These are phyloP conservation scores for Geotrichum citri-aurantii DNA, from an alignment of 1,139 yeast species.

Conservation along the genomic window DNA sequence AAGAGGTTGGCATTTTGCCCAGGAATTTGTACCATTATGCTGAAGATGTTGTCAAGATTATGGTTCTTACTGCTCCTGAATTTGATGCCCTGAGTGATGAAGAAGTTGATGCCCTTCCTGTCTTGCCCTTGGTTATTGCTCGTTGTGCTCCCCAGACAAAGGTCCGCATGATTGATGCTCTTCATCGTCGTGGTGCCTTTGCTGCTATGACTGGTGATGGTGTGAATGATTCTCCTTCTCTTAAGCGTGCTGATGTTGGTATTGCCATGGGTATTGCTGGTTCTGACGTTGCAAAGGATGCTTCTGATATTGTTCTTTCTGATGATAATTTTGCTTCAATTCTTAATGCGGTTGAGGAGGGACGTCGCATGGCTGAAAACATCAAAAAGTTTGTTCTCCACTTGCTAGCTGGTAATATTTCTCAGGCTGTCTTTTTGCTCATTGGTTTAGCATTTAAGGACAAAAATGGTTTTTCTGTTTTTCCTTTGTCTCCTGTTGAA, in stretches of 20 bases:
- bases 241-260: conserved; percentile 77
- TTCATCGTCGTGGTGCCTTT: conserved; percentile 63
- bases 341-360: conserved; percentile 74
- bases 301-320: conserved; percentile 66
- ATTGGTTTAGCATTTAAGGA: conserved; percentile 65
- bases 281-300: conserved; percentile 77
- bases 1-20: conserved; percentile 80
- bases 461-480: conserved; percentile 53
- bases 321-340: conserved; percentile 78
- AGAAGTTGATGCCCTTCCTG: conserved; percentile 62
- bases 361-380: conserved; percentile 74
- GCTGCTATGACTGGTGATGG: conserved; percentile 91
- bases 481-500: conserved; percentile 75
- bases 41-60: conserved; percentile 53
- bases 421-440: conserved; percentile 66
- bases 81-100: conserved; percentile 61
- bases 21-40: conserved; percentile 58
- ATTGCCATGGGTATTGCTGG: conserved; percentile 85
- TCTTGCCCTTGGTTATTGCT: conserved; percentile 72
- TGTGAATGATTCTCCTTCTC: conserved; percentile 76
- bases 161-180: conserved; percentile 77
- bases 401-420: conserved; percentile 70
- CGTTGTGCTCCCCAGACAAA: conserved; percentile 84
- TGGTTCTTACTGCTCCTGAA: conserved; percentile 73
- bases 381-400: conserved; percentile 81